A percentile compares a stretch with the other conserved stretches of the same genome.
These are phyloP conservation scores for Phascolomyces articulosus DNA, from an alignment of 371 early-diverging fungal genomes.

Conservation along the genomic window DNA sequence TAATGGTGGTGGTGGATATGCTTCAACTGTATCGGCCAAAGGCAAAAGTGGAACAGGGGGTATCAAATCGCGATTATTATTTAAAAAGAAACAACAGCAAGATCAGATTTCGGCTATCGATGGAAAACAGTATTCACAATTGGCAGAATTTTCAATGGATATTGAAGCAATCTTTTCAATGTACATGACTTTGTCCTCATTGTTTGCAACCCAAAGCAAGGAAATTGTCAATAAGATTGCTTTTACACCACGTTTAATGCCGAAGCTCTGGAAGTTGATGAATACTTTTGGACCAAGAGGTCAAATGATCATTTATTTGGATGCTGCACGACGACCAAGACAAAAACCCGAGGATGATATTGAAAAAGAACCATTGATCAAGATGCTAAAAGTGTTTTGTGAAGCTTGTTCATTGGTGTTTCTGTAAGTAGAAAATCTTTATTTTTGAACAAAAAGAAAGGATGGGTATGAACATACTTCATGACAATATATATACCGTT, in stretches of 20 bases:
- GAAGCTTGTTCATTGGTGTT: conserved; percentile 61
- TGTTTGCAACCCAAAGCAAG: conserved; percentile 52
- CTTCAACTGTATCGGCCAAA: neutral
- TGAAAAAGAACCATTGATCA: conserved; percentile 62
- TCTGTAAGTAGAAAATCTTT: conserved; percentile 50
- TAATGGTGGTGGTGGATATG: neutral
- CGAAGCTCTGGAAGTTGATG: conserved; percentile 69
- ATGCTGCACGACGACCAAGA: conserved; percentile 47
- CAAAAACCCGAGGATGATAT: conserved; percentile 30
- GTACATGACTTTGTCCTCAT: conserved; percentile 44
- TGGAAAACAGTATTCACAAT: conserved; percentile 13
- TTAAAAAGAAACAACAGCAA: conserved; percentile 9
- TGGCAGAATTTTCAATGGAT: conserved; percentile 48
- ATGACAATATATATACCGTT: neutral
- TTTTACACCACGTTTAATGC: conserved; percentile 59
- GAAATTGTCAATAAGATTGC: conserved; percentile 61
- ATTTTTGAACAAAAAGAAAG: no score
- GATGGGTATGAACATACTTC: neutral
- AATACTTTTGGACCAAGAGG: conserved; percentile 62
- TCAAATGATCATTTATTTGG: conserved; percentile 56
- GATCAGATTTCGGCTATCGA: neutral
- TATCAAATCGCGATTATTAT: conserved; percentile 3
- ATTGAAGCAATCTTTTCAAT: conserved; percentile 54
- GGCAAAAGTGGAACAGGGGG: conserved; percentile 6
- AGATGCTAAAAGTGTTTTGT: conserved; percentile 65